Percentiles rank a stretch among this genome's conserved stretches.
Evolutionary conservation across 2,329 filamentous ascomycete genomes (phyloP).

Genomic region (Fusarium nanum): DNA sequence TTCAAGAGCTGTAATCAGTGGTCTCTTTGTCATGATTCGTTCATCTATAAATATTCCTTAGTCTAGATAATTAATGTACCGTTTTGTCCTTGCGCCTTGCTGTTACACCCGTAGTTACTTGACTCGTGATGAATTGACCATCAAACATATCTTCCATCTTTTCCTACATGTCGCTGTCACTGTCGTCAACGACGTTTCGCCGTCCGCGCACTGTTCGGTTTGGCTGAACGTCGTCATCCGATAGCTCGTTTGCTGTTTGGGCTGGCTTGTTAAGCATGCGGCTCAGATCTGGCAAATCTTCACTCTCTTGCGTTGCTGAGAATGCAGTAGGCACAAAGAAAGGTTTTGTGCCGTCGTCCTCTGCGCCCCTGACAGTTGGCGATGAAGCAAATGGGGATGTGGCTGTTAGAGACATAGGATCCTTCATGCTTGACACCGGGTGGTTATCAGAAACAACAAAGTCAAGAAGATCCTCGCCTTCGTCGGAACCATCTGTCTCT

Average conservation of each 20-base stretch:
- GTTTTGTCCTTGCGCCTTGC: conserved; percentile 19
- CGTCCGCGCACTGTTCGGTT: conserved; percentile 43
- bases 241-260: conserved; percentile 13
- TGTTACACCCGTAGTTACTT: conserved; percentile 7
- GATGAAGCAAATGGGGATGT: conserved; percentile 34
- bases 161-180: conserved; percentile 45
- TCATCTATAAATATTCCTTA: conserved; percentile 29
- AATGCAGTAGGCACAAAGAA: conserved; percentile 56
- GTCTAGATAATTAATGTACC: conserved; percentile 37
- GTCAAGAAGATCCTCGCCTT: conserved; percentile 63
- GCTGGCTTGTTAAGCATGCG: conserved; percentile 36
- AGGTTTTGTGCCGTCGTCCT: conserved; percentile 41
- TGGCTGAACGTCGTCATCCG: conserved; percentile 33
- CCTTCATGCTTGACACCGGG: conserved; percentile 52
- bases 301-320: conserved; percentile 56
- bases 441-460: conserved; percentile 67
- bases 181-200: conserved; percentile 49
- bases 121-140: conserved; percentile 1
- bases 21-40: conserved; percentile 20
- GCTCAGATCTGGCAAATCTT: conserved; percentile 54
- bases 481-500: conserved; percentile 61
- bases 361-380: conserved; percentile 31
- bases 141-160: not conserved
- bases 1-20: not conserved
- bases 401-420: conserved; percentile 48